Conservation (phyloP, 2,329 filamentous ascomycete species). For the Nothomitra cinnamomea region DNA sequence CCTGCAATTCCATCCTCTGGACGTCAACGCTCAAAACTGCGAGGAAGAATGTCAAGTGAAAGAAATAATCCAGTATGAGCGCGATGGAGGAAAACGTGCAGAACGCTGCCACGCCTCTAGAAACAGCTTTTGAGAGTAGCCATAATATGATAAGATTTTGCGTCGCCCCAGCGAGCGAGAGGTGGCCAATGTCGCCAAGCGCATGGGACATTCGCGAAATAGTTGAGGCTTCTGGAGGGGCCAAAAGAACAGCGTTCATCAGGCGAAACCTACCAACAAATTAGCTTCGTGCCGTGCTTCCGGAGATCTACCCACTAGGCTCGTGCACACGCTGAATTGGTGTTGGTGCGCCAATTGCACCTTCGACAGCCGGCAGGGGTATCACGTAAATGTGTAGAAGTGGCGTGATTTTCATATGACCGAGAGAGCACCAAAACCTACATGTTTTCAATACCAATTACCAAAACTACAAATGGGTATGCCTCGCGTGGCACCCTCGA, state of each 20-base stretch:
- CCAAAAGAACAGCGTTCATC: conserved; percentile 61
- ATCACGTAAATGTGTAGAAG: background rate
- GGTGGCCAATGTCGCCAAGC: conserved; percentile 53
- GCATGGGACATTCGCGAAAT: conserved; percentile 55
- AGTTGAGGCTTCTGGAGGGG: conserved; percentile 49
- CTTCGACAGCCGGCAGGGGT: no score
- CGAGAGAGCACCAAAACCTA: conserved; percentile 10
- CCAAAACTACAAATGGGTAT: conserved; percentile 61
- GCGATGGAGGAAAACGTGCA: conserved; percentile 62
- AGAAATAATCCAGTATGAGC: conserved; percentile 60
- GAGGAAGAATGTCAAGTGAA: conserved; percentile 63
- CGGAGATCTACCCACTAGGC: background rate
- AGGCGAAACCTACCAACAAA: conserved; percentile 37
- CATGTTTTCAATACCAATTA: conserved; percentile 64
- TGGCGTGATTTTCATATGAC: background rate
- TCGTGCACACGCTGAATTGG: background rate
- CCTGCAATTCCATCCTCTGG: conserved; percentile 55
- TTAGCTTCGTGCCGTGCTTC: background rate
- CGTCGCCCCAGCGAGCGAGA: conserved; percentile 47
- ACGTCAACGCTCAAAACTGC: conserved; percentile 68
- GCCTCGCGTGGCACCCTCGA: conserved; percentile 56
- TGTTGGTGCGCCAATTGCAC: no score
- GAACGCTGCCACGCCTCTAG: conserved; percentile 55
- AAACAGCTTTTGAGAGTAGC: conserved; percentile 47
- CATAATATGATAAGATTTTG: conserved; percentile 54